A percentile compares a stretch with the other conserved stretches of the same genome.
Conservation (phyloP, 768 basidiomycete species). For the Cyathus striatus region DNA sequence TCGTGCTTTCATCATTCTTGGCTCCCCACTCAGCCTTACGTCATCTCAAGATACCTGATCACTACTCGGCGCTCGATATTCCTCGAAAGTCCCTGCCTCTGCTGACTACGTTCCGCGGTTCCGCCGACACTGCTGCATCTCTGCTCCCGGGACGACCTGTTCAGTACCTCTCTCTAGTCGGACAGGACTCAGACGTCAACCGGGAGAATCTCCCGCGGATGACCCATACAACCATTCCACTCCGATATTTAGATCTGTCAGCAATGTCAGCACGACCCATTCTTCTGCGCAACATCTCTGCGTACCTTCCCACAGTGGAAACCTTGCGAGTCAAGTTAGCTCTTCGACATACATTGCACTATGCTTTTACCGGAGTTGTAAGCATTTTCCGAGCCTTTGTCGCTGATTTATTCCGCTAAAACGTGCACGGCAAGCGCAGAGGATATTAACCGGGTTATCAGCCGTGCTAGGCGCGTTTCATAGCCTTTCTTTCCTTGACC, state of each 20-base stretch:
- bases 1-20: constrained; percentile 37
- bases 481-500: constrained; percentile 46
- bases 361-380: constrained; percentile 60
- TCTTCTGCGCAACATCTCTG: constrained; percentile 51
- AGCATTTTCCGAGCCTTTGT: constrained; percentile 21
- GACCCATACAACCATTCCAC: constrained; percentile 39
- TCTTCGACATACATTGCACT: constrained; percentile 61
- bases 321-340: constrained; percentile 52
- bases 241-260: constrained; percentile 54
- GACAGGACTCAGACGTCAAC: constrained; percentile 50
- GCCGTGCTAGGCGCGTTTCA: constrained; percentile 48
- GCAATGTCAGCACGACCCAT: constrained; percentile 54
- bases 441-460: constrained; percentile 55
- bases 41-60: constrained; percentile 43
- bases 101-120: constrained; percentile 55
- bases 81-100: constrained; percentile 38
- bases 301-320: constrained; percentile 43
- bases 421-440: constrained; percentile 27
- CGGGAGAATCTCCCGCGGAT: constrained; percentile 46
- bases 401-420: neutral
- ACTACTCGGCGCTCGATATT: constrained; percentile 34
- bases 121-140: constrained; percentile 50
- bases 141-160: constrained; percentile 61
- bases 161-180: constrained; percentile 48
- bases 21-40: constrained; percentile 32